Conservation (phyloP, 164 flowering plant species). For the Kingdonia uniflora region DNA sequence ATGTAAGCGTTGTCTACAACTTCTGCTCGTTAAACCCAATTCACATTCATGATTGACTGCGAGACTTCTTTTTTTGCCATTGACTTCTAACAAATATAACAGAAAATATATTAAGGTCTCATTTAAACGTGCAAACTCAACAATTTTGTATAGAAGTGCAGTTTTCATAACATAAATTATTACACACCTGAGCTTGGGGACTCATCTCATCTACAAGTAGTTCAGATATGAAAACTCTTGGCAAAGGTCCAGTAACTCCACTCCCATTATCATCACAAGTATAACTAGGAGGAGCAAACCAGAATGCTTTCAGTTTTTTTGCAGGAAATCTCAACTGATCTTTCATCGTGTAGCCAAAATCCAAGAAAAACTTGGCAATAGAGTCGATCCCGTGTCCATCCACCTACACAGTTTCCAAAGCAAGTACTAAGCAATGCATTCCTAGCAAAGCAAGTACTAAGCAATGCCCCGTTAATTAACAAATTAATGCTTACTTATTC, state of each 20-base stretch:
- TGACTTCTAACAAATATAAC: neutral
- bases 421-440: conserved; percentile 72
- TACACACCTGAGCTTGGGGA: conserved; percentile 66
- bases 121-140: neutral
- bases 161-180: neutral
- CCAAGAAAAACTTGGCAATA: conserved; percentile 60
- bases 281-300: conserved; percentile 79
- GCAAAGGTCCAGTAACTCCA: conserved; percentile 79
- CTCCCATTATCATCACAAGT: conserved; percentile 24
- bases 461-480: conserved; percentile 47
- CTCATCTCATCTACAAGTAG: conserved; percentile 92
- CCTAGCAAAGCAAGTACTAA: conserved; percentile 70
- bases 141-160: neutral
- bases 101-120: too few relatives aligned
- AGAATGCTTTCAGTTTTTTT: conserved; percentile 77
- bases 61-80: too few relatives aligned
- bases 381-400: conserved; percentile 88
- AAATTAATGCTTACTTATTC: conserved; percentile 20
- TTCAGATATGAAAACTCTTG: conserved; percentile 85
- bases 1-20: too few relatives aligned
- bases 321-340: conserved; percentile 83
- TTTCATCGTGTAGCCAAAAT: conserved; percentile 57
- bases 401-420: conserved; percentile 31
- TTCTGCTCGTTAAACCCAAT: too few relatives aligned
- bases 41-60: too few relatives aligned